Evolutionary conservation across 2,329 filamentous ascomycete genomes (phyloP).

Genomic region (Colletotrichum endophyticum): DNA sequence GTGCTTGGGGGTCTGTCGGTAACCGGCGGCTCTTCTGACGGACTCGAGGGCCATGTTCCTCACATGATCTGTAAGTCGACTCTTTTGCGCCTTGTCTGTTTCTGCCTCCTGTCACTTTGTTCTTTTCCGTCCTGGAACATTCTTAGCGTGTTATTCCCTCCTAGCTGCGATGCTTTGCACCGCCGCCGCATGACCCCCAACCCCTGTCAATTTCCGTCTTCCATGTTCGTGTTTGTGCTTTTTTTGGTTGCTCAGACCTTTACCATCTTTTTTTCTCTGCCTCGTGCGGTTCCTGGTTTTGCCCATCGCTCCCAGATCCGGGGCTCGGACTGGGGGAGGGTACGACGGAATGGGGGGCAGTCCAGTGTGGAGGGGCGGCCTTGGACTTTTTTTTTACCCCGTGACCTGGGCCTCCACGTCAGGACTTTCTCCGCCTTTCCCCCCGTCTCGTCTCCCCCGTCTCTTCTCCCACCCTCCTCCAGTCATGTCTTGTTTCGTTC

Average conservation of each 20-base stretch:
- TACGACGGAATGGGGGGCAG: constrained; percentile 4
- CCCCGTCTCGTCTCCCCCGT: not conserved
- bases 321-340: constrained; percentile 12
- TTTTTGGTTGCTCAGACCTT: not conserved
- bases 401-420: constrained; percentile 18
- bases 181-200: not conserved
- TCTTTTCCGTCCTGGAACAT: not conserved
- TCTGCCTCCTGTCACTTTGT: not conserved
- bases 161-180: not conserved
- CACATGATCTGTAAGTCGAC: constrained; percentile 53
- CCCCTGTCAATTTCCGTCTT: not conserved
- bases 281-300: constrained; percentile 17
- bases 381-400: constrained; percentile 11
- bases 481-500: not conserved
- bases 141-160: not conserved
- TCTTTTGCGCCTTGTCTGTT: not conserved
- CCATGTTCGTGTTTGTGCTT: not conserved
- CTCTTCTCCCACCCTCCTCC: not conserved
- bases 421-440: constrained; percentile 3
- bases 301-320: constrained; percentile 7
- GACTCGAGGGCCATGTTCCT: constrained; percentile 48
- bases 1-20: constrained; percentile 13
- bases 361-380: constrained; percentile 1
- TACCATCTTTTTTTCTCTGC: constrained; percentile 1
- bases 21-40: constrained; percentile 19